These are phyloP conservation scores for Diaporthe aspalathi DNA, from an alignment of 2,329 filamentous ascomycete species.

Conservation along the genomic window DNA sequence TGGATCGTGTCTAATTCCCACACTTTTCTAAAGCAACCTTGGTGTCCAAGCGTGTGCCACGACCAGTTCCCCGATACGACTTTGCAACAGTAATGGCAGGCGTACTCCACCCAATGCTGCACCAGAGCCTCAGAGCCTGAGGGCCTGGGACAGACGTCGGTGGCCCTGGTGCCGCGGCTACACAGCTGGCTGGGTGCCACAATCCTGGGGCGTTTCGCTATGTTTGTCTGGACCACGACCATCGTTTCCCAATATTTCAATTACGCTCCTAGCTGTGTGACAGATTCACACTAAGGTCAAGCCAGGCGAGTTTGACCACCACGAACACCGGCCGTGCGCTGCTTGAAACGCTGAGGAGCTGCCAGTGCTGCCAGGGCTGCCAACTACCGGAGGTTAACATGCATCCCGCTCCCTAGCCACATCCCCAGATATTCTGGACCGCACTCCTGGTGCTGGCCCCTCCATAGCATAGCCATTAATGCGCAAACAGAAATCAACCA, in stretches of 20 bases:
- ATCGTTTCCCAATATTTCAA: constrained; percentile 22
- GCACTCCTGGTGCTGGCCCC: constrained; percentile 15
- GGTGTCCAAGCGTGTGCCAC: constrained; percentile 2
- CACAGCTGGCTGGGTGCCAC: constrained; percentile 16
- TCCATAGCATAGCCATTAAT: constrained; percentile 22
- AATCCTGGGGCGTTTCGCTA: constrained; percentile 23
- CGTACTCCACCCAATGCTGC: not conserved
- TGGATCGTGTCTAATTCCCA: constrained; percentile 13
- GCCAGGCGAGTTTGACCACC: constrained; percentile 25
- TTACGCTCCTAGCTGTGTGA: constrained; percentile 28
- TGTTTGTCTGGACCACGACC: constrained; percentile 9
- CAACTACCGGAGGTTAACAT: constrained; percentile 25
- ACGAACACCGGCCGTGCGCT: constrained; percentile 28
- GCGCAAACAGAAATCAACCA: constrained; percentile 9
- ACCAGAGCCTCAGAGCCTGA: constrained; percentile 7
- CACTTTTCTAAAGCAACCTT: not conserved
- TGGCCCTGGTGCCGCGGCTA: not conserved
- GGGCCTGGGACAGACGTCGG: not conserved
- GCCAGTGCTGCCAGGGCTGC: constrained; percentile 29
- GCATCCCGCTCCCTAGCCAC: constrained; percentile 20
- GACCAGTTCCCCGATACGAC: not conserved
- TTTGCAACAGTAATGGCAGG: constrained; percentile 12
- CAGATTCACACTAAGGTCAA: constrained; percentile 27
- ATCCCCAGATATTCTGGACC: constrained; percentile 7
- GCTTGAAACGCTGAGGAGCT: constrained; percentile 24